Base-by-base conservation (phyloP, 176 grass and related monocot species). In the Sorghum bicolor region DNA sequence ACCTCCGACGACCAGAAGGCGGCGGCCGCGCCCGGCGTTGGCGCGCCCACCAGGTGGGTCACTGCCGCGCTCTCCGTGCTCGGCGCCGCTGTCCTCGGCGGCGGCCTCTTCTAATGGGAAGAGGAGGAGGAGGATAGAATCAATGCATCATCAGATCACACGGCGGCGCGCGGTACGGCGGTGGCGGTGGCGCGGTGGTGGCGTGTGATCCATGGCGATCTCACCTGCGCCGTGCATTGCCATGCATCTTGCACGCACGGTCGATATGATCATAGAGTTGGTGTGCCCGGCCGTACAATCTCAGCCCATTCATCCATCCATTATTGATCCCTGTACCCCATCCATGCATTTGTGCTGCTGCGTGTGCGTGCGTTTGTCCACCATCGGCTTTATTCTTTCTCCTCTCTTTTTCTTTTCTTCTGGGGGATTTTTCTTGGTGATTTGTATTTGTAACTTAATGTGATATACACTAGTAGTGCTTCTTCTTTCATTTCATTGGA, bases 341-440 rank as follows among this genome's bases (percentile, higher is more conserved):
- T 57, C n/a, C 72, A 64, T 72, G 39, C 60, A 79, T 82, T 70
- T 78, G 65, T 89, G 77, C 37, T 77, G 36, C 58, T 66, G 61
- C 77, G 9, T 40, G 17, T 70, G 36, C 34, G 77, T 66, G 88
- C 68, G 64, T 87, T 10, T 75, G 84, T 39, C 50, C 50, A 53
- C 8, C 50, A 74, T 86, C 79, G 80, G 80, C 68, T 91, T 87
- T 76, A 80, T 91, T 87, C 85, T 75, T 91, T 87, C 29, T 86
- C 10, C 4, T 29, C 28, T 65, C n/a, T 77, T 8, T 8, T 13
- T 10, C 5, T 29, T 64, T 6, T 80, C 39, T 12, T 76, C 28
- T 36, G 24, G 14, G 43, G 43, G n/a, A 61, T 61, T 61, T 28
- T 50, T 74, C 43, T 48, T 50, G 71, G 71, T 74, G 47, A 36